Conservation (phyloP, 805 yeast species). For the Metschnikowia amazonensis region DNA sequence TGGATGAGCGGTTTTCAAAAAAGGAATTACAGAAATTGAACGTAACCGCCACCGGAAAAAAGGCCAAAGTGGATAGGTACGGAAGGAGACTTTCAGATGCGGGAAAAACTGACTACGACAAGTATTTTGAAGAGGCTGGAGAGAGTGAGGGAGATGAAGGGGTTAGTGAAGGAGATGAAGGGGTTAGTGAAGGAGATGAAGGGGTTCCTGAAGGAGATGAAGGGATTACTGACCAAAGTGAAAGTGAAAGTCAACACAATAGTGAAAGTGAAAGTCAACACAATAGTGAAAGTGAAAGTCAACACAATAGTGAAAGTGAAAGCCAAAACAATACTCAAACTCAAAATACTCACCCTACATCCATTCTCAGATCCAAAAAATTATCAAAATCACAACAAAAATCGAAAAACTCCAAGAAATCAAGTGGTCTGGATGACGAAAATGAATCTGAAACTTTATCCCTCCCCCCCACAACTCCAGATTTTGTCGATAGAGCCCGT, state of each 20-base stretch:
- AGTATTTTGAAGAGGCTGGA: constrained; percentile 59
- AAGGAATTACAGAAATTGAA: constrained; percentile 53
- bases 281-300: constrained; percentile 22
- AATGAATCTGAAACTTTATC: too few species aligned
- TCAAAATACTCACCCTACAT: too few species aligned
- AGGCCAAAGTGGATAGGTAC: constrained; percentile 74
- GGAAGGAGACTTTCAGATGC: constrained; percentile 63
- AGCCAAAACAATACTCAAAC: too few species aligned
- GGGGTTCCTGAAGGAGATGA: too few species aligned
- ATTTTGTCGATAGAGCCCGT: constrained; percentile 59
- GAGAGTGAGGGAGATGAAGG: too few species aligned
- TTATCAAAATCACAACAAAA: too few species aligned
- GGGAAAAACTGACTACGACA: constrained; percentile 41
- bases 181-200: too few species aligned
- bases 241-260: constrained; percentile 23
- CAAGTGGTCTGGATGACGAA: not conserved
- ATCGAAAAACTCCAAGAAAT: too few species aligned
- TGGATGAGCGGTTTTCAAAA: constrained; percentile 80
- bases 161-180: too few species aligned
- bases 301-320: constrained; percentile 22
- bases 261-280: constrained; percentile 25
- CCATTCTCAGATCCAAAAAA: too few species aligned
- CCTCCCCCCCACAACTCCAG: too few species aligned
- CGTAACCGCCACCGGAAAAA: constrained; percentile 45
- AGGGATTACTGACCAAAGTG: too few species aligned